A percentile compares a stretch with the other conserved stretches of the same genome.
Conservation (phyloP, 345 rosid species). For the Excoecaria agallocha region DNA sequence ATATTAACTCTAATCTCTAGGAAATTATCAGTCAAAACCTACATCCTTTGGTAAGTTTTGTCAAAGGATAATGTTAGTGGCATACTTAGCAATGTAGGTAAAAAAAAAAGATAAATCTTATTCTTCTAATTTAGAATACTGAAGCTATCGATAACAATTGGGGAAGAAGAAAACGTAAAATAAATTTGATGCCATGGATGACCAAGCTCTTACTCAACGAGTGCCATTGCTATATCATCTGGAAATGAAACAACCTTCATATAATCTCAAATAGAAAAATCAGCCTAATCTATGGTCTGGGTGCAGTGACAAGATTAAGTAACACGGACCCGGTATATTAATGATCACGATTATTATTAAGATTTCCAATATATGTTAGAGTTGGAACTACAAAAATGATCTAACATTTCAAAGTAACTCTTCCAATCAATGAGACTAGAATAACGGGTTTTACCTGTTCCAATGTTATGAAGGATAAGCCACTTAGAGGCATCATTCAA, state of each 20-base stretch:
- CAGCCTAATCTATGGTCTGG: conserved; percentile 12
- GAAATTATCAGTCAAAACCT: no score
- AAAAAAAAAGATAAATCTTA: neutral
- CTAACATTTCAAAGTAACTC: conserved; percentile 3
- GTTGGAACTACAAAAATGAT: neutral
- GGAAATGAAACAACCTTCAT: conserved; percentile 97
- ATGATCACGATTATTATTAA: neutral
- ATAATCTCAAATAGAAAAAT: conserved; percentile 34
- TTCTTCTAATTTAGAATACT: conserved; percentile 5
- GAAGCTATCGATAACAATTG: conserved; percentile 83
- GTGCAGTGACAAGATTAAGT: conserved; percentile 3
- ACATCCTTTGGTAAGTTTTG: no score
- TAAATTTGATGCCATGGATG: conserved; percentile 80
- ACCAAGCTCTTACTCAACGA: conserved; percentile 90
- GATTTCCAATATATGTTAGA: neutral
- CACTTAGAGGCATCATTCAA: no score
- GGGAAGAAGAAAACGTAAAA: conserved; percentile 89
- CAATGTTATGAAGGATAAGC: no score
- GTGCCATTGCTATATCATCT: conserved; percentile 96
- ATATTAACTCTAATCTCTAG: no score
- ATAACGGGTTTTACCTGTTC: no score
- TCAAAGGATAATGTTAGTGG: conserved; percentile 9
- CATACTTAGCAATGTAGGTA: conserved; percentile 4
- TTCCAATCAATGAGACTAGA: no score
- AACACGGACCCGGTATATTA: neutral